Base-by-base conservation (phyloP, 495 filamentous ascomycete genomes). In the Cercophora newfieldiana region DNA sequence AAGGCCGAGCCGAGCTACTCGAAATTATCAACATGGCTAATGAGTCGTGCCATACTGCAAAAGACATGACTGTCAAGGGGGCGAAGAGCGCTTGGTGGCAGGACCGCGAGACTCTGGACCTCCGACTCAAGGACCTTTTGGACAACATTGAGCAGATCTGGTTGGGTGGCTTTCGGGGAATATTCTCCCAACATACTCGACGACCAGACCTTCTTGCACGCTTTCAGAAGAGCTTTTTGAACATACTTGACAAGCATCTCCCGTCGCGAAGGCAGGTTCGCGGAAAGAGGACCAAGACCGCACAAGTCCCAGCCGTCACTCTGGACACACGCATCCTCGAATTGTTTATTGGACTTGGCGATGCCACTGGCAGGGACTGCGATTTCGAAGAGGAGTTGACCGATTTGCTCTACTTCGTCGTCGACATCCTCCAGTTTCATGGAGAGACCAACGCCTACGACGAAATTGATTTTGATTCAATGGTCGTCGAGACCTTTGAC, bases 371-470 rank as follows among this genome's bases (percentile, higher is more conserved):
- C 4, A 84, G 87, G 0, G 86, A 86, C 3, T 71, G 75, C 56
- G 94, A 96, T 64, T 81, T 94, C 1, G 93, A 96, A 60, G 95
- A 98, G 68, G 86, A 88, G 0, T 74, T 99, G 49, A 91, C 88
- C 69, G 95, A 99, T 74, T 79, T 99, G 55, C 83, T 99, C 0
- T 97, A 97, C 75, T 98, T 97, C 71, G 91, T 98, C 8, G 88
- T 98, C 4, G 95, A 99, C 73, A 94, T 98, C 57, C 80, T 98
- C 28, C 96, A 98, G 77, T 99, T 98, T 77, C 91, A 96, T 68
- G 95, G 95, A 1, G 95, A 99, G 77, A 86, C 88, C 30, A 98
- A 98, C 75, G 95, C 96, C 1, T 97, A 97, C 79, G 96, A 98
- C 72, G 95, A 99, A 79, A 90, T 99, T 70, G 94, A 99, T 74